Base-by-base conservation (phyloP, 495 filamentous ascomycete genomes). In the Neurospora sp. region DNA sequence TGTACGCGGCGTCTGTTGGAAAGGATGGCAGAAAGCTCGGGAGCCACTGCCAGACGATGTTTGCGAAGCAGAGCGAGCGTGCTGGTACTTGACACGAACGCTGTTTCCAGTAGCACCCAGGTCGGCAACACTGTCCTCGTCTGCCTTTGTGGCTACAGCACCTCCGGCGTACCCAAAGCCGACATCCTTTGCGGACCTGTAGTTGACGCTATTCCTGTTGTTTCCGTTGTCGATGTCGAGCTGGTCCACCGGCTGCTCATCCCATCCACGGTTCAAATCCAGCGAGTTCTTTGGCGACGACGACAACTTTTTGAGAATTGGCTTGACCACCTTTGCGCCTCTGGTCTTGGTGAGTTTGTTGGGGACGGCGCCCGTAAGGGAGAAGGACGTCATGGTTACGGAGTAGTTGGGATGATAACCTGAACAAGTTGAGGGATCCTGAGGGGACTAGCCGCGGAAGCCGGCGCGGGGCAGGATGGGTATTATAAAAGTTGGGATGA, bases 1-100 rank as follows among this genome's bases (percentile, higher is more conserved):
- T 7, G 85, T 87, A n/a, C 85, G 84, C 46, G 87, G 87, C 0
- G 83, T 87, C 75, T 89, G 87, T 73, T 87, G 85, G 76, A 88
- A 89, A 18, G 87, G 86, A 77, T 89, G 87, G 23, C 87, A 81
- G 74, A 89, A 89, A 14, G 78, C 82, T 6, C 77, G 78, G 41
- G 75, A 75, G 69, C 77, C 79, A 71, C 82, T 84, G 42, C 84
- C 86, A 62, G 82, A 85, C 27, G 85, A 87, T 23, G 85, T 83
- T 46, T 85, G 85, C 75, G 85, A 87, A 10, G 85, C 84, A 1
- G 85, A 85, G 20, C 87, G 86, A 23, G 82, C 79, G 75, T 89
- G 87, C 71, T 85, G 83, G 59, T 82, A 83, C 73, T 77, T 80
- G 35, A 71, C 23, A 12, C 76, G 46, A 66, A 70, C 75, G 59